phyloP scores from a whole-genome alignment of 306 rosid genomes.

The Gynostemma pentaphyllum region DNA sequence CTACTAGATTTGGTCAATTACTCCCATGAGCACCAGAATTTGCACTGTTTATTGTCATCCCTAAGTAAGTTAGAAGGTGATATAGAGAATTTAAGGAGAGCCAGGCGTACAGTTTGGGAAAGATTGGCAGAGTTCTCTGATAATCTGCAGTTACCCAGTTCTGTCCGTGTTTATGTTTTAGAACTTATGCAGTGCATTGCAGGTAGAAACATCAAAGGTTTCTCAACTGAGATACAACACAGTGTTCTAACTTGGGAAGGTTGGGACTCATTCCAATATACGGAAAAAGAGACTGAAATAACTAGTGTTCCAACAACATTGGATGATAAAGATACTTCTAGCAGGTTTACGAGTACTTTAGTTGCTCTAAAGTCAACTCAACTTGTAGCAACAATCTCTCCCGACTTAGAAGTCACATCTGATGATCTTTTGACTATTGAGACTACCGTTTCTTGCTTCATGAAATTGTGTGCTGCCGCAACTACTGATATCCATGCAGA shows the following conservation, averaged over 20 bases:
- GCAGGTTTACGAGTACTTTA: constrained; percentile 74
- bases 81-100: constrained; percentile 54
- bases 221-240: constrained; percentile 51
- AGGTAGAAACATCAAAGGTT: constrained; percentile 60
- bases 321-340: constrained; percentile 52
- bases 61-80: constrained; percentile 82
- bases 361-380: constrained; percentile 91
- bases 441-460: constrained; percentile 72
- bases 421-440: constrained; percentile 52
- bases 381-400: constrained; percentile 60
- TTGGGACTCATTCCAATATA: constrained; percentile 57
- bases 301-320: constrained; percentile 28
- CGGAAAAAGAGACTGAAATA: constrained; percentile 32
- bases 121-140: constrained; percentile 84
- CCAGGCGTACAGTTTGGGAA: constrained; percentile 69
- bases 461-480: constrained; percentile 53
- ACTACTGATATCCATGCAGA: constrained; percentile 42
- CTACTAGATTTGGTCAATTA: constrained; percentile 51
- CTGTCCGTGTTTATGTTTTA: constrained; percentile 64
- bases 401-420: constrained; percentile 58
- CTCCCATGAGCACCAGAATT: constrained; percentile 53
- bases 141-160: constrained; percentile 67
- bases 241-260: constrained; percentile 81
- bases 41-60: constrained; percentile 63
- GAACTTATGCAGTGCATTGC: constrained; percentile 93